These are phyloP conservation scores for Thelephora terrestris DNA, from an alignment of 1,284 basidiomycete species.

Conservation along the genomic window DNA sequence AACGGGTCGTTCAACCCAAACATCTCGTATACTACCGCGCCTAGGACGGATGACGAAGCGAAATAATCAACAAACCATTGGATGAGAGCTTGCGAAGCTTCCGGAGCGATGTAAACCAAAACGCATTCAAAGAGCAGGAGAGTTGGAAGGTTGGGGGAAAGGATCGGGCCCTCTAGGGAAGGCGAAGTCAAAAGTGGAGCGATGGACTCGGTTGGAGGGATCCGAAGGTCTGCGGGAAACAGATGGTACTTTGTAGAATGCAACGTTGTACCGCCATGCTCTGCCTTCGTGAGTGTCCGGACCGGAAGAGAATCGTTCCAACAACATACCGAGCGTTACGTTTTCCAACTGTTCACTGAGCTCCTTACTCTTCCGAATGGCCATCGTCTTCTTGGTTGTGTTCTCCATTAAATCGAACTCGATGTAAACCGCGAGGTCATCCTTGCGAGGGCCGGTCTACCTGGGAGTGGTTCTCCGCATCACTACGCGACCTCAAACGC, in stretches of 20 bases:
- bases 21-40: conserved; percentile 81
- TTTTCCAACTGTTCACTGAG: conserved; percentile 40
- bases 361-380: conserved; percentile 62
- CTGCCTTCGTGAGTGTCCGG: conserved; percentile 24
- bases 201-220: conserved; percentile 33
- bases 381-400: conserved; percentile 75
- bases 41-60: conserved; percentile 26
- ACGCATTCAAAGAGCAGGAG: conserved; percentile 88
- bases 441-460: conserved; percentile 42
- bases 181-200: conserved; percentile 23
- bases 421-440: conserved; percentile 53
- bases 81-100: conserved; percentile 50
- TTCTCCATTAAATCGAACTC: conserved; percentile 89
- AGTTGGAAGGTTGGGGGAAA: conserved; percentile 66
- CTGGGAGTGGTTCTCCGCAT: conserved; percentile 9
- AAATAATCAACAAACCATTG: conserved; percentile 66
- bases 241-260: conserved; percentile 63
- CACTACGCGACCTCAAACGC: not conserved
- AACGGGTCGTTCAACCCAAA: conserved; percentile 78
- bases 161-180: conserved; percentile 21
- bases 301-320: not conserved
- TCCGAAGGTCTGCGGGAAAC: conserved; percentile 66
- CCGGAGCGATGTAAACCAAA: conserved; percentile 75
- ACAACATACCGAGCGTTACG: conserved; percentile 32
- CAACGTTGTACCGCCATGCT: conserved; percentile 60